Conservation (phyloP, 1,284 basidiomycete genomes). For the Ustilago tritici region DNA sequence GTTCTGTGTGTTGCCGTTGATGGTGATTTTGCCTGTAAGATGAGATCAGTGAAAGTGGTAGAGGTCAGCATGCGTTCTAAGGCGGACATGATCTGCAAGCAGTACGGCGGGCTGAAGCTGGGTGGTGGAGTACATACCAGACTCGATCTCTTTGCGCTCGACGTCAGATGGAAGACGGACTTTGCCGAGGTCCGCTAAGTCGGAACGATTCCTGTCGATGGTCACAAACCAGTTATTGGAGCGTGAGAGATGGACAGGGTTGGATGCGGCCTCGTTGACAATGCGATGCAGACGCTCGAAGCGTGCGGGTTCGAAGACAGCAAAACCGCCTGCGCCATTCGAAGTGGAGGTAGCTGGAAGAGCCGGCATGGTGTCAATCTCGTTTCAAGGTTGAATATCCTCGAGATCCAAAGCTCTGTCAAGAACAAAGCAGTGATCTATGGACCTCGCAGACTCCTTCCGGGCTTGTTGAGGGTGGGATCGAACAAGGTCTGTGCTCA, state of each 20-base stretch:
- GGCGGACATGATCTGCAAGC: no score
- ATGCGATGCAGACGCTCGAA: slow-evolving; percentile 63
- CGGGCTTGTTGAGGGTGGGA: not conserved
- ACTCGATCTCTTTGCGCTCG: slow-evolving; percentile 65
- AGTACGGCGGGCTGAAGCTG: not conserved
- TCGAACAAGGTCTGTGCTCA: not conserved
- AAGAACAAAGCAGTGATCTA: no score
- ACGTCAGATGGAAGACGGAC: slow-evolving; percentile 54
- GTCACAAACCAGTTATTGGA: slow-evolving; percentile 66
- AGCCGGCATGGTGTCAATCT: slow-evolving; percentile 20
- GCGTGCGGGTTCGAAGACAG: slow-evolving; percentile 60
- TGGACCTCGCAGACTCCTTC: not conserved
- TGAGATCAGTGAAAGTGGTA: not conserved
- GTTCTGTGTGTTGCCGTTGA: slow-evolving; percentile 56
- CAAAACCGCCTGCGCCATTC: slow-evolving; percentile 26
- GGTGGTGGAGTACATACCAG: slow-evolving; percentile 41
- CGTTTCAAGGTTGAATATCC: no score
- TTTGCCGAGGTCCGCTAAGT: slow-evolving; percentile 61
- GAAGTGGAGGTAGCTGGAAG: slow-evolving; percentile 32
- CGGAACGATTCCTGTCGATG: slow-evolving; percentile 59
- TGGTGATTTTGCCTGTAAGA: slow-evolving; percentile 58
- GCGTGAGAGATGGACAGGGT: slow-evolving; percentile 48
- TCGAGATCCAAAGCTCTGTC: no score
- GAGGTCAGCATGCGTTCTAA: not conserved
- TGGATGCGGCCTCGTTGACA: slow-evolving; percentile 53